phyloP scores from a whole-genome alignment of 495 filamentous ascomycete genomes.

The Polyplosphaeria fusca region DNA sequence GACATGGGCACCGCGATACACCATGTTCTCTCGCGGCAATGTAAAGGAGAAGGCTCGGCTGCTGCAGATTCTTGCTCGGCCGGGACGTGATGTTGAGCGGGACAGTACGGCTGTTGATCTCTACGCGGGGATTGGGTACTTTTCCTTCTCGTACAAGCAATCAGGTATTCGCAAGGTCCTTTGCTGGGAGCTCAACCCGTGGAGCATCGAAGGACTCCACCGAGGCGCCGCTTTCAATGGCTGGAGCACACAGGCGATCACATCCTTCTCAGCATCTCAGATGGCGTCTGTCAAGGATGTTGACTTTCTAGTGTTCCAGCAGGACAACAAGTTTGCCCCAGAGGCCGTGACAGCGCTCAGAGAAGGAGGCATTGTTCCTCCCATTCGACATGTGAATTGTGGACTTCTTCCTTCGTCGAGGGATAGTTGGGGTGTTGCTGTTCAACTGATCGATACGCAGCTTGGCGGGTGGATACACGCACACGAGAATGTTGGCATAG shows the following conservation, averaged over 20 bases:
- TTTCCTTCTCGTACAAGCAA: conserved; percentile 72
- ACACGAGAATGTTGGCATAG: conserved; percentile 76
- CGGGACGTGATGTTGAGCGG: not conserved
- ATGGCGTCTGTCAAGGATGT: conserved; percentile 39
- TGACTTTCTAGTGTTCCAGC: conserved; percentile 63
- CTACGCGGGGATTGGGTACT: conserved; percentile 92
- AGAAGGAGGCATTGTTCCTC: conserved; percentile 35
- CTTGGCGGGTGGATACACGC: conserved; percentile 71
- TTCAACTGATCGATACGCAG: conserved; percentile 51
- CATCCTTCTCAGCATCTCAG: conserved; percentile 24
- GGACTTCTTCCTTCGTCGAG: conserved; percentile 72
- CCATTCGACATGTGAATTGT: conserved; percentile 70
- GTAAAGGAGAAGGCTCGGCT: conserved; percentile 82
- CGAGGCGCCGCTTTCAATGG: conserved; percentile 67
- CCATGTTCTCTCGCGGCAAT: conserved; percentile 90
- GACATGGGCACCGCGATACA: conserved; percentile 80
- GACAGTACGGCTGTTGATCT: conserved; percentile 68
- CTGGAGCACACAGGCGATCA: conserved; percentile 45
- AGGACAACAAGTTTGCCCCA: conserved; percentile 56
- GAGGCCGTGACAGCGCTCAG: not conserved
- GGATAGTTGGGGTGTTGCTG: conserved; percentile 63
- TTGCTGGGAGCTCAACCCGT: conserved; percentile 86
- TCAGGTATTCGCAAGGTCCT: conserved; percentile 68
- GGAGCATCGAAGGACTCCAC: conserved; percentile 77
- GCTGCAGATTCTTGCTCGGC: conserved; percentile 49